Percentiles rank a stretch among this genome's conserved stretches.
Evolutionary conservation across 2,329 filamentous ascomycete genomes (phyloP).

Genomic region (Botryotinia calthae): DNA sequence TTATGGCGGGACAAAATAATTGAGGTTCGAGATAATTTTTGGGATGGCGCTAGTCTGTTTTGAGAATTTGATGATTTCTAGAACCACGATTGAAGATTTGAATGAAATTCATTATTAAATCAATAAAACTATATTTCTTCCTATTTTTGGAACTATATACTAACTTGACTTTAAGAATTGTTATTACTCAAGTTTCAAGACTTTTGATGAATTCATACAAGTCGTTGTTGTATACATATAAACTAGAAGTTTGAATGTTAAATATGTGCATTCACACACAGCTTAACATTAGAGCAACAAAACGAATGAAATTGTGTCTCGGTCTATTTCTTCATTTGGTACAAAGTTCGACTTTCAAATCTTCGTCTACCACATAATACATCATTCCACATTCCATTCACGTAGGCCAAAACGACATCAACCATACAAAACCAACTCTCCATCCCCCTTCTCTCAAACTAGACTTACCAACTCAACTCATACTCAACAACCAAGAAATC

Average conservation of each 20-base stretch:
- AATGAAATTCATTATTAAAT: not conserved
- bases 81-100: not conserved
- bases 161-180: accelerated
- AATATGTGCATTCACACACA: not conserved
- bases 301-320: not conserved
- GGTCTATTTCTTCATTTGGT: not conserved
- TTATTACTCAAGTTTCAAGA: not conserved
- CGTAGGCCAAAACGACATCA: not conserved
- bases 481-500: not conserved
- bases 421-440: not conserved
- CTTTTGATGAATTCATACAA: not conserved
- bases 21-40: conserved; percentile 20
- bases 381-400: not conserved
- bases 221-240: not conserved
- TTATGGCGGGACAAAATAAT: conserved; percentile 16
- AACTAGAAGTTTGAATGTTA: not conserved
- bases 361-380: not conserved
- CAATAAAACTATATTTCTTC: not conserved
- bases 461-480: not conserved
- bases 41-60: conserved; percentile 13
- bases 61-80: not conserved
- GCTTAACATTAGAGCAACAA: not conserved
- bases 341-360: not conserved
- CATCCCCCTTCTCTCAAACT: not conserved
- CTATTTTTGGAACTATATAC: not conserved